phyloP scores from a whole-genome alignment of 1,139 yeast genomes.

The Sugiyamaella neomexicana region DNA sequence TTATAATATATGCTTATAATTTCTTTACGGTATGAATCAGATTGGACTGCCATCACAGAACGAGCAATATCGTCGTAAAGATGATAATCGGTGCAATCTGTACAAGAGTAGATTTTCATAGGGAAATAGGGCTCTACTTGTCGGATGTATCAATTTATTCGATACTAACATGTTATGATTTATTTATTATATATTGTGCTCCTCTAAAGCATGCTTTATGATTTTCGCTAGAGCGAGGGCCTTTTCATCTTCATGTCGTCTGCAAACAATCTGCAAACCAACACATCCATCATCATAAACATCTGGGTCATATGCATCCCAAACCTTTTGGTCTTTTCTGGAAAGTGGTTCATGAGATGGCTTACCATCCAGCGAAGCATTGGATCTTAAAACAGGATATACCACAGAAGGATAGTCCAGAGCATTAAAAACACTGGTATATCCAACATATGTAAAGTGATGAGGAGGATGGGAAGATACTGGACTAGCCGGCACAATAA shows the following conservation, averaged over 20 bases:
- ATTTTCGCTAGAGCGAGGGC: conserved; percentile 45
- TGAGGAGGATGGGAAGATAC: conserved; percentile 33
- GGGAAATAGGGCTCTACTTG: not conserved
- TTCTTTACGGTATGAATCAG: too few relatives aligned
- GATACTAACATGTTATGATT: too few relatives aligned
- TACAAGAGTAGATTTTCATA: too few relatives aligned
- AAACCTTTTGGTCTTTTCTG: conserved; percentile 35
- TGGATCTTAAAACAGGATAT: conserved; percentile 50
- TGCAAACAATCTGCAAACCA: conserved; percentile 51
- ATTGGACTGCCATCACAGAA: too few relatives aligned
- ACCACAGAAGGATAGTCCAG: conserved; percentile 51
- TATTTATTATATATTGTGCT: not conserved
- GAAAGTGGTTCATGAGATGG: conserved; percentile 34
- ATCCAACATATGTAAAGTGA: conserved; percentile 29
- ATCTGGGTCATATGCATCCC: conserved; percentile 47
- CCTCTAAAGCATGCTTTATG: conserved; percentile 16
- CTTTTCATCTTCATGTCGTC: conserved; percentile 54
- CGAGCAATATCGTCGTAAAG: too few relatives aligned
- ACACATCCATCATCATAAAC: conserved; percentile 54
- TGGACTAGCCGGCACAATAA: conserved; percentile 40
- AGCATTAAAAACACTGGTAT: conserved; percentile 50
- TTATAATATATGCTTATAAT: not conserved
- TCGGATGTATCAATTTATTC: too few relatives aligned
- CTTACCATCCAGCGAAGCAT: conserved; percentile 40
- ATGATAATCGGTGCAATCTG: too few relatives aligned